phyloP scores from a whole-genome alignment of 2,329 filamentous ascomycete species.

The Fusarium dimerum region DNA sequence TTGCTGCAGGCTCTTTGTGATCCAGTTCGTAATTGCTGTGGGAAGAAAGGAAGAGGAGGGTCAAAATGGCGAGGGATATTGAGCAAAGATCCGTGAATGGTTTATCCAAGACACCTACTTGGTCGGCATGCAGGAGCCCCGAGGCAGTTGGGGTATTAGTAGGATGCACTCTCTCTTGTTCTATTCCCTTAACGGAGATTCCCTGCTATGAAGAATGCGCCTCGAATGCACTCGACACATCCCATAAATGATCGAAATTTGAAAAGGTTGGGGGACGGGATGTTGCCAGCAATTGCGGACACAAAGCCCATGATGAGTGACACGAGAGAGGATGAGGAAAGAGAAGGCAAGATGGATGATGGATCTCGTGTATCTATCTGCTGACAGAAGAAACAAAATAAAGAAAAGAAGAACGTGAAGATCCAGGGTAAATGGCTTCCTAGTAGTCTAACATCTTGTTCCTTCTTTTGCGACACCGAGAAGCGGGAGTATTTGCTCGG shows the following conservation, averaged over 20 bases:
- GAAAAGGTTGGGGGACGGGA: background rate
- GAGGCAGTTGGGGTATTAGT: slow-evolving; percentile 6
- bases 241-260: background rate
- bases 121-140: slow-evolving; percentile 18
- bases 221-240: background rate
- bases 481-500: slow-evolving; percentile 10
- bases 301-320: no score
- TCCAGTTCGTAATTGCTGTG: slow-evolving; percentile 17
- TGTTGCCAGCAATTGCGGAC: background rate
- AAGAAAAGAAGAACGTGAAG: no score
- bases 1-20: slow-evolving; percentile 7
- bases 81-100: slow-evolving; percentile 24
- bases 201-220: background rate
- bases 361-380: background rate
- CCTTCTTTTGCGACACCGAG: slow-evolving; percentile 4
- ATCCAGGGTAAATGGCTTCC: slow-evolving; percentile 1
- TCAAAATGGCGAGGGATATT: slow-evolving; percentile 16
- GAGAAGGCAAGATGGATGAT: background rate
- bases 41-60: slow-evolving; percentile 18
- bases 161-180: slow-evolving; percentile 16
- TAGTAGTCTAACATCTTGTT: slow-evolving; percentile 15
- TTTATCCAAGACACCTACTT: slow-evolving; percentile 13
- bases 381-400: background rate
- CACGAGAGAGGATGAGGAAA: background rate
- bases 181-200: slow-evolving; percentile 2